Percentiles rank a stretch among this genome's conserved stretches.
Conservation (phyloP, 176 grass and related monocot species). For the Pharus latifolius region DNA sequence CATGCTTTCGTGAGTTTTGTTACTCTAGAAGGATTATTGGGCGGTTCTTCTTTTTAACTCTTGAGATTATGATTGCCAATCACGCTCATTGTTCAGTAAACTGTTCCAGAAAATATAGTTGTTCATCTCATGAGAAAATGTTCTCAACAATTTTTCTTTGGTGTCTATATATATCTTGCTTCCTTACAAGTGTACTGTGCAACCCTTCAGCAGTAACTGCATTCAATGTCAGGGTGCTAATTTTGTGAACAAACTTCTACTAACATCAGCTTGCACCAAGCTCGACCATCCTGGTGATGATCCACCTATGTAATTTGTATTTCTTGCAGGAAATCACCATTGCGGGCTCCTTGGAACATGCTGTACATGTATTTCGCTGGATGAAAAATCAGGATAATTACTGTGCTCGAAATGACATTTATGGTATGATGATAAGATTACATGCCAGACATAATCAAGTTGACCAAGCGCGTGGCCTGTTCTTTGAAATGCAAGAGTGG, state of each 20-base stretch:
- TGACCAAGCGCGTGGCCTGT: slow-evolving; percentile 84
- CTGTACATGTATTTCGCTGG: slow-evolving; percentile 73
- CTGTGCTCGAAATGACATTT: slow-evolving; percentile 63
- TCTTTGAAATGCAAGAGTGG: slow-evolving; percentile 96
- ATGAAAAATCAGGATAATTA: slow-evolving; percentile 95
- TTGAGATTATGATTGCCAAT: background rate
- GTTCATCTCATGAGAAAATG: background rate
- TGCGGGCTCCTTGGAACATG: slow-evolving; percentile 58
- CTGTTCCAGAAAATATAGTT: background rate
- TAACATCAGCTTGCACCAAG: background rate
- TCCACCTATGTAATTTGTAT: slow-evolving; percentile 12
- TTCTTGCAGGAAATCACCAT: slow-evolving; percentile 62
- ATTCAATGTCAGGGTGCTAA: background rate
- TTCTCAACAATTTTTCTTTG: background rate
- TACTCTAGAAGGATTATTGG: background rate
- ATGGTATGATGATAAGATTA: slow-evolving; percentile 77
- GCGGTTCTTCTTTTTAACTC: background rate
- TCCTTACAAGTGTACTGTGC: background rate
- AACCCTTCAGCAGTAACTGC: background rate
- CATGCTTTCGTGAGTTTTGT: too few species aligned
- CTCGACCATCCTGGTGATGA: background rate
- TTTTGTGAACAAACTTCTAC: background rate
- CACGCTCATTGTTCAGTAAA: background rate
- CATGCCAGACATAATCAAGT: slow-evolving; percentile 69
- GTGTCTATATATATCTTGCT: background rate